Percentiles rank a stretch among this genome's conserved stretches.
phyloP scores from a whole-genome alignment of 306 rosid species.

The Ceratonia siliqua region DNA sequence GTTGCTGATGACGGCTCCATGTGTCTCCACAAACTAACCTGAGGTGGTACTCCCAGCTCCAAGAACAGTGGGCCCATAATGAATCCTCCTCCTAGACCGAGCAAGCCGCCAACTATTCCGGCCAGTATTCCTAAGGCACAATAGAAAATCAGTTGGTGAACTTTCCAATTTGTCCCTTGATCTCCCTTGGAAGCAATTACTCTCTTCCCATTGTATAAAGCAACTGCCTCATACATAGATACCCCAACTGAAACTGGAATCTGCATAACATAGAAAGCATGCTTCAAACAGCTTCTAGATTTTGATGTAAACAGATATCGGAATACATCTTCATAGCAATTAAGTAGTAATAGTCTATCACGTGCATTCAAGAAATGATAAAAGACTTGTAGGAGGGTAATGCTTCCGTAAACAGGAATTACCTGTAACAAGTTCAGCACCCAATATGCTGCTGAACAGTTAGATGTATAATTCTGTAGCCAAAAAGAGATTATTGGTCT shows the following conservation, averaged over 20 bases:
- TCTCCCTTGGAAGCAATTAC: conserved; percentile 53
- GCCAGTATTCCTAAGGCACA: conserved; percentile 56
- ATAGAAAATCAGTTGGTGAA: conserved; percentile 48
- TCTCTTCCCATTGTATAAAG: conserved; percentile 55
- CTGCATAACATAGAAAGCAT: conserved; percentile 38
- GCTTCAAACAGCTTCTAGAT: background rate
- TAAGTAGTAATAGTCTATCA: background rate
- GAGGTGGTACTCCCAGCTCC: conserved; percentile 77
- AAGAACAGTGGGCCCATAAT: conserved; percentile 75
- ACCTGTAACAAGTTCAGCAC: conserved; percentile 66
- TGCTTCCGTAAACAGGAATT: conserved; percentile 10
- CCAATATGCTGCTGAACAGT: conserved; percentile 65
- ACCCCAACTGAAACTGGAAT: conserved; percentile 65
- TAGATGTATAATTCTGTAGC: conserved; percentile 48
- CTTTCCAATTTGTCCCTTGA: conserved; percentile 40
- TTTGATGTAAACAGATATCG: background rate
- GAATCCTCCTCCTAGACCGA: conserved; percentile 77
- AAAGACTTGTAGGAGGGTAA: background rate
- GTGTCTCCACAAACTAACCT: conserved; percentile 40
- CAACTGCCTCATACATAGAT: conserved; percentile 52
- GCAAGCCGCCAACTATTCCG: conserved; percentile 70
- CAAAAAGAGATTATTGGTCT: background rate
- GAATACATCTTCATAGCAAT: background rate
- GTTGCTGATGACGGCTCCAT: background rate
- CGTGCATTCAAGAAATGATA: background rate